phyloP scores from a whole-genome alignment of 768 basidiomycete species.

The Panaeolus cyanescens region DNA sequence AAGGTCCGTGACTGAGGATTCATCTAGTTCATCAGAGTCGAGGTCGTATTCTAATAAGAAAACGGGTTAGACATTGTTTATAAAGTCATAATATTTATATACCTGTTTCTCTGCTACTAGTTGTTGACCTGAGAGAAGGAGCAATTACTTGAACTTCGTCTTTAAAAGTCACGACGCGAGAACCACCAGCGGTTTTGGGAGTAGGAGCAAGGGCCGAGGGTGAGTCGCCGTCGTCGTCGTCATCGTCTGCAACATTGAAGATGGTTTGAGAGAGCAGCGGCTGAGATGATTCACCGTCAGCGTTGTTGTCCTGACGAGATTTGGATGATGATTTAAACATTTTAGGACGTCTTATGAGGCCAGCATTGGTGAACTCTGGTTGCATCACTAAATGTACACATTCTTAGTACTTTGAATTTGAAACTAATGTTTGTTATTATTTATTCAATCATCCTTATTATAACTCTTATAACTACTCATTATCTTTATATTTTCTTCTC shows the following conservation, averaged over 20 bases:
- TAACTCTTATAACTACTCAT: too few relatives aligned
- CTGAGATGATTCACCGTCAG: slow-evolving; percentile 46
- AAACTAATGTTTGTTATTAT: background rate
- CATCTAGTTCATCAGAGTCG: slow-evolving; percentile 82
- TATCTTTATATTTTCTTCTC: too few relatives aligned
- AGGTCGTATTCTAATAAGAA: slow-evolving; percentile 71
- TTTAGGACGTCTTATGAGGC: slow-evolving; percentile 4
- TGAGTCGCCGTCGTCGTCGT: slow-evolving; percentile 52
- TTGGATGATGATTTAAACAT: slow-evolving; percentile 25
- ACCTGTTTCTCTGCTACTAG: slow-evolving; percentile 82
- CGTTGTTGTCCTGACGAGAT: slow-evolving; percentile 8
- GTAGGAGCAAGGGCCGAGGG: slow-evolving; percentile 28
- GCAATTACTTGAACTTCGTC: slow-evolving; percentile 71
- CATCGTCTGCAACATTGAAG: slow-evolving; percentile 46
- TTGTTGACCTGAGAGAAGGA: slow-evolving; percentile 70
- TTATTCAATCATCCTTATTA: too few relatives aligned
- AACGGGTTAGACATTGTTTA: slow-evolving; percentile 1
- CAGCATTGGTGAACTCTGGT: background rate
- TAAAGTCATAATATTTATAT: slow-evolving; percentile 33
- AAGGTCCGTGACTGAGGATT: slow-evolving; percentile 30
- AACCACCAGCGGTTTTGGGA: slow-evolving; percentile 33
- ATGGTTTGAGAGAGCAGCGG: slow-evolving; percentile 61
- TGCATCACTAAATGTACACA: background rate
- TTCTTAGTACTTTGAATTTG: background rate
- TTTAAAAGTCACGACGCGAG: slow-evolving; percentile 61